Percentiles rank a stretch among this genome's conserved stretches.
Conservation (phyloP, 139 green algal genomes). For the Ettlia oleoabundans region DNA sequence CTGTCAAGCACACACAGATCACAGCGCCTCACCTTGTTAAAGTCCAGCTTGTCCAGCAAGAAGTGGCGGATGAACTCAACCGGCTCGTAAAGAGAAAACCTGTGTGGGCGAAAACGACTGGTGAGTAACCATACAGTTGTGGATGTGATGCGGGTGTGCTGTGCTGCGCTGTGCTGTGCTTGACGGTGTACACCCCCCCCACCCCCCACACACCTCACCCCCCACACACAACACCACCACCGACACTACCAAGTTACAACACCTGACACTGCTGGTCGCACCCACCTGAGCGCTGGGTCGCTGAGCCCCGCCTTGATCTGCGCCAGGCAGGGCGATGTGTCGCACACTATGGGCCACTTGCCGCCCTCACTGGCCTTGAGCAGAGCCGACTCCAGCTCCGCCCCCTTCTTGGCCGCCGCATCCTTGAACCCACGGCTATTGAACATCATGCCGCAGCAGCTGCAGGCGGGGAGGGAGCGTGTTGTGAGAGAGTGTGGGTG, state of each 20-base stretch:
- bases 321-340: conserved; percentile 93
- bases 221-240: not conserved
- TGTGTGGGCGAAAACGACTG: too few species aligned
- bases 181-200: too few species aligned
- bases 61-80: conserved; percentile 95
- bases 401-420: conserved; percentile 67
- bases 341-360: conserved; percentile 92
- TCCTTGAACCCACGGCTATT: conserved; percentile 91
- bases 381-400: conserved; percentile 81
- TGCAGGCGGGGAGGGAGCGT: too few species aligned
- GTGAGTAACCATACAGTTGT: too few species aligned
- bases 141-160: too few species aligned
- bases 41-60: conserved; percentile 96
- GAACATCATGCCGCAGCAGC: conserved; percentile 98
- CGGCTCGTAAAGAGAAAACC: conserved; percentile 93
- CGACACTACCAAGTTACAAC: not conserved
- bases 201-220: too few species aligned
- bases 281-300: conserved; percentile 70
- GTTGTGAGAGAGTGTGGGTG: too few species aligned
- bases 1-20: too few species aligned
- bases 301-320: conserved; percentile 83
- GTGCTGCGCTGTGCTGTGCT: not conserved
- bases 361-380: conserved; percentile 80
- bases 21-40: conserved; percentile 75
- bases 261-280: not conserved